Conservation (phyloP, 139 green algal species). For the Tetraselmis striata region DNA sequence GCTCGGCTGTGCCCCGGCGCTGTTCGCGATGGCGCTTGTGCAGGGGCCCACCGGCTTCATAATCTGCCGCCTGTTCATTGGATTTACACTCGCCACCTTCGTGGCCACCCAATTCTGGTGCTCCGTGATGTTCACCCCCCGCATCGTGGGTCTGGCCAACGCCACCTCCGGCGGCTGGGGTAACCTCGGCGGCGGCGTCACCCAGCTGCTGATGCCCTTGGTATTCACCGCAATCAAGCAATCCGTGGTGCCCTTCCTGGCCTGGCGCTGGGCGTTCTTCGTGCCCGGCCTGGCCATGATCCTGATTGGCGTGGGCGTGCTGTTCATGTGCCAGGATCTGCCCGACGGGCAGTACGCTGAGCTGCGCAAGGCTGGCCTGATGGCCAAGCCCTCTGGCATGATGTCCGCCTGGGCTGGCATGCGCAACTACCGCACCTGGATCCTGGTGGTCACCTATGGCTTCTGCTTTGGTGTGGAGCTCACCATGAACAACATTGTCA, state of each 20-base stretch:
- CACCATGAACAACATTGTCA: constrained; percentile 70
- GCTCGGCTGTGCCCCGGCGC: constrained; percentile 44
- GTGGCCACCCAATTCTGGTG: constrained; percentile 91
- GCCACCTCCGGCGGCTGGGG: no score
- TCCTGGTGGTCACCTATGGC: constrained; percentile 52
- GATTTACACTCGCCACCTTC: constrained; percentile 75
- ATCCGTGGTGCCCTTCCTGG: constrained; percentile 26
- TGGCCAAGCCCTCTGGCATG: constrained; percentile 32
- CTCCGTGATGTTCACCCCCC: no score
- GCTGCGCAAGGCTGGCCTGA: constrained; percentile 60
- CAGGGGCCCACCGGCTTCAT: constrained; percentile 66
- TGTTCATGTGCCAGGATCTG: constrained; percentile 67
- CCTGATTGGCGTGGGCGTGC: constrained; percentile 21
- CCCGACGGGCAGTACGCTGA: constrained; percentile 79
- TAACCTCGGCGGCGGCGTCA: constrained; percentile 80
- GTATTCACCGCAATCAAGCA: constrained; percentile 56
- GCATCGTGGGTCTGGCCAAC: no score
- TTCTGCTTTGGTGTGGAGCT: constrained; percentile 73
- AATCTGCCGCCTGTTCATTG: constrained; percentile 68
- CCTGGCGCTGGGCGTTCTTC: constrained; percentile 45
- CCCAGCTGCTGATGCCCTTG: constrained; percentile 88
- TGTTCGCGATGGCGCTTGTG: constrained; percentile 61
- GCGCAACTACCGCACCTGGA: constrained; percentile 60
- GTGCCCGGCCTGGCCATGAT: constrained; percentile 28
- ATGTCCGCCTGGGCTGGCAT: constrained; percentile 5